A percentile compares a stretch with the other conserved stretches of the same genome.
Conservation (phyloP, 169 alveolate genomes). For the Plasmodium cynomolgi region DNA sequence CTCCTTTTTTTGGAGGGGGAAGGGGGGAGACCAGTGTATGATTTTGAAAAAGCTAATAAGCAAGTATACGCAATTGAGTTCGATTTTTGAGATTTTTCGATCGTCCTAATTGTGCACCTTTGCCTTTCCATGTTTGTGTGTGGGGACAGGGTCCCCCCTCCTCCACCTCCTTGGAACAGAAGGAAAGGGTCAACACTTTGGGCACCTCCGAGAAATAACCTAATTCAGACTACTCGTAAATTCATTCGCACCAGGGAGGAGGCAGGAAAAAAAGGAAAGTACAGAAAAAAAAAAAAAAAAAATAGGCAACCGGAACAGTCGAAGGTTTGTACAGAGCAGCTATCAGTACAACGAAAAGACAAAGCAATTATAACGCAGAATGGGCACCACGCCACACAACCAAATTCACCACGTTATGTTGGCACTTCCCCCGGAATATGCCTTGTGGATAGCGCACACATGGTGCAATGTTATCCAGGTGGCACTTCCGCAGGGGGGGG, state of each 20-base stretch:
- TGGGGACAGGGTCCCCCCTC: neutral
- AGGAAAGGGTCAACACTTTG: neutral
- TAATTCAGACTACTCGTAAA: slow-evolving; percentile 77
- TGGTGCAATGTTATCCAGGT: neutral
- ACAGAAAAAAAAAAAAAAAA: neutral
- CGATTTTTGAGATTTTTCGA: slow-evolving; percentile 77
- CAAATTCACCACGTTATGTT: neutral
- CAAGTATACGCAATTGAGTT: slow-evolving; percentile 77
- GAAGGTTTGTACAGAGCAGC: neutral
- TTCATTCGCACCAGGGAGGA: slow-evolving; percentile 38
- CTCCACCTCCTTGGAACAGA: neutral
- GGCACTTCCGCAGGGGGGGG: neutral
- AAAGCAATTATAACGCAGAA: neutral
- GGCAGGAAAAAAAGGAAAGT: neutral
- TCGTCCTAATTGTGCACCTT: neutral
- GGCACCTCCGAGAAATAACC: slow-evolving; percentile 53
- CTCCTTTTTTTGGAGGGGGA: neutral
- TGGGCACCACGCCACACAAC: neutral
- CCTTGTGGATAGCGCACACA: neutral
- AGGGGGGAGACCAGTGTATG: neutral
- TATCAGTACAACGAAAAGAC: neutral
- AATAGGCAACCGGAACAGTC: neutral
- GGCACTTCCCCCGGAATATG: neutral
- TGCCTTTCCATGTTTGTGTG: neutral
- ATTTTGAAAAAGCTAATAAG: slow-evolving; percentile 77